Conservation (phyloP, 2,329 filamentous ascomycete species). For the Exophiala sp. region DNA sequence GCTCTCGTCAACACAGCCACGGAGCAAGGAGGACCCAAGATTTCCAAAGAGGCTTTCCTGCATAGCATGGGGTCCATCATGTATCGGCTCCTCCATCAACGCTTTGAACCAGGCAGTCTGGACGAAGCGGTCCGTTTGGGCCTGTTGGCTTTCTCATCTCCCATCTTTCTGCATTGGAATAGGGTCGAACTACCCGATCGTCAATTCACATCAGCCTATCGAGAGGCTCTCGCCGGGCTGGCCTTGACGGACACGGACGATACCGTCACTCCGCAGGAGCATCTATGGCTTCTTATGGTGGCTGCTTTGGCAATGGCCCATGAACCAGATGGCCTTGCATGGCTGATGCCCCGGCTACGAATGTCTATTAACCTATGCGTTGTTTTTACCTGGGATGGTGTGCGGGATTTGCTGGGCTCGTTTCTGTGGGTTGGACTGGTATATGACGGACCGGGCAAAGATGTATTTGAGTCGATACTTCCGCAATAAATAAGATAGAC, state of each 20-base stretch:
- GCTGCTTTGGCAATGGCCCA: constrained; percentile 19
- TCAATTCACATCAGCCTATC: constrained; percentile 20
- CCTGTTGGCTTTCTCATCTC: constrained; percentile 37
- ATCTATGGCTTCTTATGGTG: constrained; percentile 28
- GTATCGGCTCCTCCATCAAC: constrained; percentile 39
- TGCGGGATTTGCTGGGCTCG: constrained; percentile 28
- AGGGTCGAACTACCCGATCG: constrained; percentile 26
- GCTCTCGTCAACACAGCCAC: constrained; percentile 20
- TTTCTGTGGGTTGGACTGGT: constrained; percentile 34
- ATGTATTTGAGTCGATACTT: constrained; percentile 25
- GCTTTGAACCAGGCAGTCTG: constrained; percentile 29
- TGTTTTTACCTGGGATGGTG: constrained; percentile 14
- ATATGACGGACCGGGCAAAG: constrained; percentile 31
- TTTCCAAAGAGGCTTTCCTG: constrained; percentile 27
- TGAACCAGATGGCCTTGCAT: constrained; percentile 7
- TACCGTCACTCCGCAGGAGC: not conserved
- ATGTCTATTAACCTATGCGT: not conserved
- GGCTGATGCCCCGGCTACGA: constrained; percentile 6
- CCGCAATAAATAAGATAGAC: too few species aligned
- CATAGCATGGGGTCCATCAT: constrained; percentile 38
- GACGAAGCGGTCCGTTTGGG: constrained; percentile 39
- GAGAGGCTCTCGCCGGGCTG: constrained; percentile 15
- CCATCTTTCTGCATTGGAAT: constrained; percentile 40
- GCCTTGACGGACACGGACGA: not conserved
- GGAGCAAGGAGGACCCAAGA: not conserved